Evolutionary conservation across 2,329 filamentous ascomycete genomes (phyloP).

Genomic region (Fusarium denticulatum): DNA sequence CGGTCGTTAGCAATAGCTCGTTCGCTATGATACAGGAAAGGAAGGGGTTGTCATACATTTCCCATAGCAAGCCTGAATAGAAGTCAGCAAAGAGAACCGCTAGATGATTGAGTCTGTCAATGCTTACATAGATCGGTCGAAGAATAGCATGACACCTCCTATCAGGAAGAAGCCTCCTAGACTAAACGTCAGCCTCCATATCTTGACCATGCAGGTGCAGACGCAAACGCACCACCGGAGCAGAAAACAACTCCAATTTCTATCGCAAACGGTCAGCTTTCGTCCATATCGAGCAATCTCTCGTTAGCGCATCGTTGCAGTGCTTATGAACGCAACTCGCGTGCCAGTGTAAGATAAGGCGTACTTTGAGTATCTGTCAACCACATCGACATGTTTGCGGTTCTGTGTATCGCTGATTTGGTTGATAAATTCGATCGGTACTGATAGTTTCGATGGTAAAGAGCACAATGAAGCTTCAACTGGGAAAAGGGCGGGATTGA

Average conservation of each 20-base stretch:
- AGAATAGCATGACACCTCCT: conserved; percentile 95
- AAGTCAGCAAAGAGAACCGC: conserved; percentile 89
- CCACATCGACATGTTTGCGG: conserved; percentile 79
- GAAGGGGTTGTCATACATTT: conserved; percentile 70
- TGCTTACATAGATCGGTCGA: conserved; percentile 91
- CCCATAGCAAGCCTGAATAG: conserved; percentile 88
- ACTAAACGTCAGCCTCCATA: conserved; percentile 29
- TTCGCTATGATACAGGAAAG: conserved; percentile 9
- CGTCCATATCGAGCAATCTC: background rate
- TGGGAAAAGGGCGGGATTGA: conserved; percentile 11
- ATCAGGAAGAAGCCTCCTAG: conserved; percentile 93
- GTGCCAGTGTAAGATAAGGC: conserved; percentile 48
- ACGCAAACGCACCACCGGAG: conserved; percentile 82
- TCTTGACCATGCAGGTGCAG: conserved; percentile 38
- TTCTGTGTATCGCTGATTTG: conserved; percentile 7
- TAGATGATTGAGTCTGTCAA: background rate
- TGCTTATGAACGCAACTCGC: background rate
- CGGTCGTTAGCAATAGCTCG: conserved; percentile 22
- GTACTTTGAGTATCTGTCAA: conserved; percentile 93
- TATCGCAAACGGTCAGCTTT: conserved; percentile 56
- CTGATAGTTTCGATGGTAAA: background rate
- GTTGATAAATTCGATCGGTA: background rate
- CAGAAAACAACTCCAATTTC: conserved; percentile 98
- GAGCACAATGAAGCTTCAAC: background rate
- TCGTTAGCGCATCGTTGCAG: background rate